A percentile compares a stretch with the other conserved stretches of the same genome.
Conservation (phyloP, 345 rosid genomes). For the Mallotus nudiflorus region DNA sequence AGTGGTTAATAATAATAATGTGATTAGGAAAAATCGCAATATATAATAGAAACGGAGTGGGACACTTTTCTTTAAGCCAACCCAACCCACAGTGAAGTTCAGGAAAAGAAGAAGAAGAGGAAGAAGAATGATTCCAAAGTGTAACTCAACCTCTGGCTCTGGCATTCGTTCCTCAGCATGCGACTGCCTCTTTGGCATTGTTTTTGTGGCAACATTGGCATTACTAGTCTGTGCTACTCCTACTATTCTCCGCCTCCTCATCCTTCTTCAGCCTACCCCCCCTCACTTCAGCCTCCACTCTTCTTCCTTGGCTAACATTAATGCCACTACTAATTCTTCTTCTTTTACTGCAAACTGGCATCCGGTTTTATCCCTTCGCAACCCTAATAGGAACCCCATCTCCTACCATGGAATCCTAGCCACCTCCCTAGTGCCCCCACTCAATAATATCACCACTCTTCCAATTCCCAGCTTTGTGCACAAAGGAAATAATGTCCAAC, state of each 20-base stretch:
- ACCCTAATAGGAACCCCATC: not conserved
- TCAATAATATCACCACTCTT: not conserved
- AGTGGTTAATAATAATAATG: no score
- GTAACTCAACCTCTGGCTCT: no score
- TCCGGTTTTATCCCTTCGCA: not conserved
- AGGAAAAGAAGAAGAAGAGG: no score
- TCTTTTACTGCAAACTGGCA: not conserved
- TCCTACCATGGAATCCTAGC: not conserved
- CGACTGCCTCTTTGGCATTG: constrained; percentile 10
- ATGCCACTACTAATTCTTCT: not conserved
- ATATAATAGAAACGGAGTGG: no score
- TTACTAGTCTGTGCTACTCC: not conserved
- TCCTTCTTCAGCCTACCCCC: constrained; percentile 10
- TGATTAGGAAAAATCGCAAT: no score
- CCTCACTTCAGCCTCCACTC: constrained; percentile 5
- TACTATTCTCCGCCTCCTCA: not conserved
- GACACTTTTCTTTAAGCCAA: no score
- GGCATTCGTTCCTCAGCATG: not conserved
- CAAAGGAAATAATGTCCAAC: not conserved
- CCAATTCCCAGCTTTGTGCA: not conserved
- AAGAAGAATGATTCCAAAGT: no score
- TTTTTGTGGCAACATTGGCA: not conserved
- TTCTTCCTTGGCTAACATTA: constrained; percentile 1
- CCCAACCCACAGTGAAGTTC: no score
- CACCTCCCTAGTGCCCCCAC: not conserved